Evolutionary conservation across 768 basidiomycete species (phyloP).

Genomic region (Calocybe cyanea): DNA sequence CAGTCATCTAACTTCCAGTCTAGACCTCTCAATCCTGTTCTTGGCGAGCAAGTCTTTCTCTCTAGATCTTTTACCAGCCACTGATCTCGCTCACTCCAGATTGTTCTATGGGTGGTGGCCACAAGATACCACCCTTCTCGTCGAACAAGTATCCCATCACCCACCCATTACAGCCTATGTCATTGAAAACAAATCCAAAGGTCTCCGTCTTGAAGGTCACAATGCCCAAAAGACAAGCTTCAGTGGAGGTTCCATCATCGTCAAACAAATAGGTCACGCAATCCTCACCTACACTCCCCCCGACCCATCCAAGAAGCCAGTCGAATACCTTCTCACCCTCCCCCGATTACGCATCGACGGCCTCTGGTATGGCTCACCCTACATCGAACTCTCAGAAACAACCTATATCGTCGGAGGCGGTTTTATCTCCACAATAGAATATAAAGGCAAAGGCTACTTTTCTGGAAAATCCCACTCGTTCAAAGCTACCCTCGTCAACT

Average conservation of each 20-base stretch:
- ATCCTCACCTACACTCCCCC: slow-evolving; percentile 66
- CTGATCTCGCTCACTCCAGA: slow-evolving; percentile 22
- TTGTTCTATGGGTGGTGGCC: slow-evolving; percentile 92
- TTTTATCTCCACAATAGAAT: slow-evolving; percentile 64
- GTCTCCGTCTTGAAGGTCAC: slow-evolving; percentile 77
- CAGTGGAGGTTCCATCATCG: slow-evolving; percentile 73
- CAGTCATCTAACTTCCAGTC: background rate
- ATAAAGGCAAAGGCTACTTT: slow-evolving; percentile 96
- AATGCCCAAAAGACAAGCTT: slow-evolving; percentile 96
- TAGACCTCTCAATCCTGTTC: slow-evolving; percentile 93
- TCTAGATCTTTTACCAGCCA: background rate
- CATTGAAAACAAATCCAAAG: slow-evolving; percentile 78
- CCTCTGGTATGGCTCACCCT: slow-evolving; percentile 86
- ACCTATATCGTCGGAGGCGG: slow-evolving; percentile 64
- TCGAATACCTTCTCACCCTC: slow-evolving; percentile 84
- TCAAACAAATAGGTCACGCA: slow-evolving; percentile 96
- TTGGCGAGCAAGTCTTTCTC: slow-evolving; percentile 71
- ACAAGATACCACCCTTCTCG: slow-evolving; percentile 61
- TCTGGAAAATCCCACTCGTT: slow-evolving; percentile 90
- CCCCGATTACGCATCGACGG: slow-evolving; percentile 93
- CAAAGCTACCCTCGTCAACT: slow-evolving; percentile 70
- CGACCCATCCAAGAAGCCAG: slow-evolving; percentile 42
- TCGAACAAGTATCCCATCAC: slow-evolving; percentile 97
- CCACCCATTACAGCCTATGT: slow-evolving; percentile 84
- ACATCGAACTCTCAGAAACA: slow-evolving; percentile 85